Percentiles rank a stretch among this genome's conserved stretches.
phyloP scores from a whole-genome alignment of 306 rosid genomes.

The Prunus armeniaca region DNA sequence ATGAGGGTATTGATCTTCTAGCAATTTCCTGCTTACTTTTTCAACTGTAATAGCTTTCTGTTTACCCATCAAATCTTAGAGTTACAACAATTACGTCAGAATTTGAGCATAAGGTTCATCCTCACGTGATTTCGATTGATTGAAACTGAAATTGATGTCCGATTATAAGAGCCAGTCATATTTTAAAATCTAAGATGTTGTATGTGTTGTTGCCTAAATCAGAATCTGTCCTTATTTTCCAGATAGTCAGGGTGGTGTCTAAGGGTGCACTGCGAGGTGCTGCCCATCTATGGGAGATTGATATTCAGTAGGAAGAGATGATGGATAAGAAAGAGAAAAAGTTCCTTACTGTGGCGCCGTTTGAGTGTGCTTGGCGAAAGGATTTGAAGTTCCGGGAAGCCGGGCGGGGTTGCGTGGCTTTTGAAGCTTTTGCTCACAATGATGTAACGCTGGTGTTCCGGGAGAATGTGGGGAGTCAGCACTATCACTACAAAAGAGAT shows the following conservation, averaged over 20 bases:
- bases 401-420: slow-evolving; percentile 88
- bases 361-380: slow-evolving; percentile 88
- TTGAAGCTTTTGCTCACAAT: slow-evolving; percentile 90
- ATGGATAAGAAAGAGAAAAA: slow-evolving; percentile 59
- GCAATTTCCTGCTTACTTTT: slow-evolving; percentile 25
- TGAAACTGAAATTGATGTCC: background rate
- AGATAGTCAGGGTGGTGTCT: slow-evolving; percentile 19
- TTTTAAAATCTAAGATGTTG: background rate
- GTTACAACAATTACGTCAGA: background rate
- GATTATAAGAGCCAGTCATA: background rate
- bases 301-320: slow-evolving; percentile 17
- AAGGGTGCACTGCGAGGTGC: background rate
- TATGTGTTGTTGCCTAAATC: slow-evolving; percentile 1
- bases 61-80: background rate
- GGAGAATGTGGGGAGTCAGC: slow-evolving; percentile 88
- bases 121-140: background rate
- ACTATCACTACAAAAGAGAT: slow-evolving; percentile 90
- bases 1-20: slow-evolving; percentile 17
- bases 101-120: background rate
- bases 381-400: slow-evolving; percentile 85
- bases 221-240: background rate
- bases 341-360: slow-evolving; percentile 79
- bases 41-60: slow-evolving; percentile 5
- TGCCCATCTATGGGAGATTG: background rate
- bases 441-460: slow-evolving; percentile 85